Conservation (phyloP, 2,329 filamentous ascomycete species). For the Fusarium sp. region DNA sequence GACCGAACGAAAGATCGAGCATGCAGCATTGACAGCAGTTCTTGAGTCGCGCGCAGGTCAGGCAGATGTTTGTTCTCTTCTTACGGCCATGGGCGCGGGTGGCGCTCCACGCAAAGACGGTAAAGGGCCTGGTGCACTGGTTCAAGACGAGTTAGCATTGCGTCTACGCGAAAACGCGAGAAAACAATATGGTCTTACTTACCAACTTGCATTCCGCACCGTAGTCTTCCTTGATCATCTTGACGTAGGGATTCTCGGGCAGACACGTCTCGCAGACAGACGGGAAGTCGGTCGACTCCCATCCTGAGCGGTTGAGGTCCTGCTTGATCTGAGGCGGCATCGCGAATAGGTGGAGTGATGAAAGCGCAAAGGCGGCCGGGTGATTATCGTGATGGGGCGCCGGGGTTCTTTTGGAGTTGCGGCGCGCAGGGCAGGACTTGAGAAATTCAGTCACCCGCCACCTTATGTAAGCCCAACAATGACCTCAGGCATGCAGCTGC, state of each 20-base stretch:
- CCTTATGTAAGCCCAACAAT: slow-evolving; percentile 38
- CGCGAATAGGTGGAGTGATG: slow-evolving; percentile 32
- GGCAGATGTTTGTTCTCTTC: slow-evolving; percentile 93
- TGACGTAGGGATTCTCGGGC: slow-evolving; percentile 96
- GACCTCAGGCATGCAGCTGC: slow-evolving; percentile 12
- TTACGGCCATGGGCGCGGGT: slow-evolving; percentile 88
- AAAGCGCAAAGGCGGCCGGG: slow-evolving; percentile 22
- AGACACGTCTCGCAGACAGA: slow-evolving; percentile 93
- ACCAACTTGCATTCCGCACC: slow-evolving; percentile 84
- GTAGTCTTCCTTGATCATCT: slow-evolving; percentile 98
- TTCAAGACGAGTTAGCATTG: neutral
- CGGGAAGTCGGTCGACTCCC: slow-evolving; percentile 93
- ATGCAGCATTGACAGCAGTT: slow-evolving; percentile 99
- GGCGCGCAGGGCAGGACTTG: slow-evolving; percentile 23
- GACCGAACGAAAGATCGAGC: slow-evolving; percentile 94
- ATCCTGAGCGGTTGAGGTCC: slow-evolving; percentile 93
- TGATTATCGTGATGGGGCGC: slow-evolving; percentile 32
- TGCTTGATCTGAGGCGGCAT: slow-evolving; percentile 97
- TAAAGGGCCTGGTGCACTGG: slow-evolving; percentile 91
- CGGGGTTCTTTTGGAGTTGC: slow-evolving; percentile 38
- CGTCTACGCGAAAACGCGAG: neutral
- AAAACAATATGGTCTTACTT: slow-evolving; percentile 22
- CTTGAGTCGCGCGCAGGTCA: slow-evolving; percentile 96
- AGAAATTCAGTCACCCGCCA: slow-evolving; percentile 42
- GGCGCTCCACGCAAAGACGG: slow-evolving; percentile 93